phyloP scores from a whole-genome alignment of 768 basidiomycete genomes.

The Trichaptum fuscoviolaceum region DNA sequence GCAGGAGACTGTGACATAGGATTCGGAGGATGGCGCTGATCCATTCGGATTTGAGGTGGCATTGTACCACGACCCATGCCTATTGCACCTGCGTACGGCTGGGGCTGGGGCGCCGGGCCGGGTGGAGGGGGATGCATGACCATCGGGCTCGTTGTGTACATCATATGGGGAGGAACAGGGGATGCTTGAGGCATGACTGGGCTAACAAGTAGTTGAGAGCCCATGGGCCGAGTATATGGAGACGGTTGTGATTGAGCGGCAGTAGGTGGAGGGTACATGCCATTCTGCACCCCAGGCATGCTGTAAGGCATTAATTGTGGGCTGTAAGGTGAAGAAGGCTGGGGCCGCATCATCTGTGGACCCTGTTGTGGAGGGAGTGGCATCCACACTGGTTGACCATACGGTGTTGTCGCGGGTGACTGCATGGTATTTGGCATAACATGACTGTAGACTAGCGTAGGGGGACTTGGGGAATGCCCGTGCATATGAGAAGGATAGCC shows the following conservation, averaged over 20 bases:
- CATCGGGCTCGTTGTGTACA: conserved; percentile 67
- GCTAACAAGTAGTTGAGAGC: conserved; percentile 58
- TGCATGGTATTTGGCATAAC: conserved; percentile 62
- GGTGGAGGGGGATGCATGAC: conserved; percentile 49
- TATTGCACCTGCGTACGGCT: conserved; percentile 25
- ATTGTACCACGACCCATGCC: conserved; percentile 40
- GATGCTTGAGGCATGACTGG: conserved; percentile 59
- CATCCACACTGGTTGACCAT: conserved; percentile 65
- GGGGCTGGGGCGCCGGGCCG: conserved; percentile 28
- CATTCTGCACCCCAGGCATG: neutral
- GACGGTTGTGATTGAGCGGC: conserved; percentile 27
- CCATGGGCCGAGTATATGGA: conserved; percentile 60
- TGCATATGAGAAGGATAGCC: conserved; percentile 66
- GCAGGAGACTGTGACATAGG: conserved; percentile 35
- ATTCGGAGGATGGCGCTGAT: conserved; percentile 35
- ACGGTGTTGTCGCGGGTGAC: conserved; percentile 49
- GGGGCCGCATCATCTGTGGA: conserved; percentile 10
- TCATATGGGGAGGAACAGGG: conserved; percentile 35
- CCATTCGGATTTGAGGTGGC: conserved; percentile 42
- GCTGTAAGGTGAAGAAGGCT: neutral
- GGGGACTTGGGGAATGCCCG: conserved; percentile 64
- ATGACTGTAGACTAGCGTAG: conserved; percentile 58
- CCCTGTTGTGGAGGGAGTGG: conserved; percentile 34
- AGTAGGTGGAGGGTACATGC: neutral
- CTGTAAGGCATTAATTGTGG: neutral